These are phyloP conservation scores for Apiospora koreana DNA, from an alignment of 2,329 filamentous ascomycete species.

Conservation along the genomic window DNA sequence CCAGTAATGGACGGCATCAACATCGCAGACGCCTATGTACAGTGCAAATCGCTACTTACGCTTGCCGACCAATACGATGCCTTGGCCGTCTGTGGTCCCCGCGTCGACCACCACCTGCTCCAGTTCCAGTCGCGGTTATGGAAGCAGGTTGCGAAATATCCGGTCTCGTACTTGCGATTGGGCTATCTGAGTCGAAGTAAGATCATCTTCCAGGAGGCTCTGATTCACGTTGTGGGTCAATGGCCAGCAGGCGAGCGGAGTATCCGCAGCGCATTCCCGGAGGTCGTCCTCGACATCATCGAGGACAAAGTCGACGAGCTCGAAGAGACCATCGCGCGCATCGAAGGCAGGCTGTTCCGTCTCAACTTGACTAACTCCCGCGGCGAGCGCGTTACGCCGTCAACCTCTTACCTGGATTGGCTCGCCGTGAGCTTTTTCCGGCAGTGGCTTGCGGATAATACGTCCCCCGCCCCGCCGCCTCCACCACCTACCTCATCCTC, in stretches of 20 bases:
- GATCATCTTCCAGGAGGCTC: constrained; percentile 81
- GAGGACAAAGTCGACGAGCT: constrained; percentile 95
- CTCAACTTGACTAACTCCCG: constrained; percentile 75
- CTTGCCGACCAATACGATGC: constrained; percentile 96
- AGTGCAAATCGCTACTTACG: constrained; percentile 86
- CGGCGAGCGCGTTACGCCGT: constrained; percentile 80
- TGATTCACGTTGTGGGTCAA: constrained; percentile 92
- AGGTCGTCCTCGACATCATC: constrained; percentile 80
- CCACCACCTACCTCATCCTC: constrained; percentile 17
- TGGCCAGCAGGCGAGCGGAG: constrained; percentile 84
- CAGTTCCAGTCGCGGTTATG: constrained; percentile 89
- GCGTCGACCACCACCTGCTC: constrained; percentile 90
- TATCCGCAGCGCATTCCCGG: constrained; percentile 72
- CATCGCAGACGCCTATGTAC: constrained; percentile 88
- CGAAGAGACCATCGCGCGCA: constrained; percentile 75
- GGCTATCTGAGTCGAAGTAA: constrained; percentile 83
- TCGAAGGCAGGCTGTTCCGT: constrained; percentile 81
- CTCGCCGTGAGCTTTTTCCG: constrained; percentile 83
- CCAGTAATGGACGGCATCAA: constrained; percentile 81
- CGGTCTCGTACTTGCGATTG: constrained; percentile 86
- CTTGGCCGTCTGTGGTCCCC: constrained; percentile 80
- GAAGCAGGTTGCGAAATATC: constrained; percentile 97
- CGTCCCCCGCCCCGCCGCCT: constrained; percentile 59
- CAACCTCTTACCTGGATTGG: constrained; percentile 85
- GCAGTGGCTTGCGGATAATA: constrained; percentile 92